Evolutionary conservation across 2,329 filamentous ascomycete genomes (phyloP).

Genomic region (Cercospora sesami): DNA sequence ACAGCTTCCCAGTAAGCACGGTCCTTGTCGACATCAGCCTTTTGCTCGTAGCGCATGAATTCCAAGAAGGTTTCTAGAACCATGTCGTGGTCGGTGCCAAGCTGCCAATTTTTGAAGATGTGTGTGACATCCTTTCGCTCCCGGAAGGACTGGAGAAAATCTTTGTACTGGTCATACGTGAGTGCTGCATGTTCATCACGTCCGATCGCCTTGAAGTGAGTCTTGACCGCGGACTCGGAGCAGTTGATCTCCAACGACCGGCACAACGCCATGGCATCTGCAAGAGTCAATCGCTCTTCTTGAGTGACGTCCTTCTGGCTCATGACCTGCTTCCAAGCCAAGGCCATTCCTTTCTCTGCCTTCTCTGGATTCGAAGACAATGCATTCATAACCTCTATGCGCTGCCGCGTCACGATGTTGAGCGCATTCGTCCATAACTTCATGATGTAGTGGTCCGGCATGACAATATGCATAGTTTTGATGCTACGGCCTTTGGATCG

Average conservation of each 20-base stretch:
- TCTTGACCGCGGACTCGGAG: conserved; percentile 69
- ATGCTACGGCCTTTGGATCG: conserved; percentile 67
- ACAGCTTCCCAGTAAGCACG: conserved; percentile 66
- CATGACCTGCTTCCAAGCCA: conserved; percentile 78
- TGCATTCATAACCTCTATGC: conserved; percentile 86
- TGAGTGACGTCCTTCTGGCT: conserved; percentile 61
- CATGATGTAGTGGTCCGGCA: conserved; percentile 70
- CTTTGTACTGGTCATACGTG: conserved; percentile 76
- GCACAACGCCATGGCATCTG: conserved; percentile 79
- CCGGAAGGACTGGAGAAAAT: conserved; percentile 81
- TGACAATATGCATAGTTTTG: conserved; percentile 86
- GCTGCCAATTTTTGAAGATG: conserved; percentile 64
- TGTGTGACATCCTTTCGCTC: conserved; percentile 76
- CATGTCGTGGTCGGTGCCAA: conserved; percentile 58
- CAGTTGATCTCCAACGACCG: conserved; percentile 90
- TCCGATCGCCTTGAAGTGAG: conserved; percentile 74
- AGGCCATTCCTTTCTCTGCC: conserved; percentile 69
- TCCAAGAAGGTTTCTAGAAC: conserved; percentile 70
- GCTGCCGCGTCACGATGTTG: conserved; percentile 78
- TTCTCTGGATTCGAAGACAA: conserved; percentile 74
- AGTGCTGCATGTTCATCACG: conserved; percentile 64
- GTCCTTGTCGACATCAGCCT: conserved; percentile 71
- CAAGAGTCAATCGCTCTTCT: conserved; percentile 72
- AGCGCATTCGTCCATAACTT: conserved; percentile 81
- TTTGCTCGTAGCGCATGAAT: conserved; percentile 74